These are phyloP conservation scores for Cryptococcus sp. DNA, from an alignment of 1,284 basidiomycete genomes.

Conservation along the genomic window DNA sequence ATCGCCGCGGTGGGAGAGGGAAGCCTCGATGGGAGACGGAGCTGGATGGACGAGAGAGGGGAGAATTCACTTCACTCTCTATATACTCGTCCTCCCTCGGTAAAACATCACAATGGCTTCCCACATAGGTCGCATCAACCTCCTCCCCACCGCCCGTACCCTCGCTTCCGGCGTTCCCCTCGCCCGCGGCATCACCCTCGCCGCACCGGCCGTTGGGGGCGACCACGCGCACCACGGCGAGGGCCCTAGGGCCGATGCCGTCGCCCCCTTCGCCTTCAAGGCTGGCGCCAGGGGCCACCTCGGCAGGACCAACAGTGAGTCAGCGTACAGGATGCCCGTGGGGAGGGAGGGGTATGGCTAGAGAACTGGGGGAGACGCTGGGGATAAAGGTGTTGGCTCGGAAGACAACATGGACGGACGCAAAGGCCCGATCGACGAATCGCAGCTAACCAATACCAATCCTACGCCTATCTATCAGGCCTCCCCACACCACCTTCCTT, in stretches of 20 bases:
- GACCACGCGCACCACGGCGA: conserved; percentile 62
- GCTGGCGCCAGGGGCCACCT: conserved; percentile 46
- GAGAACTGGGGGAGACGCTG: not conserved
- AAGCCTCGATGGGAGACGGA: too few relatives aligned
- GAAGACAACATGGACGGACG: not conserved
- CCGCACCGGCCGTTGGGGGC: conserved; percentile 66
- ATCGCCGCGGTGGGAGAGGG: too few relatives aligned
- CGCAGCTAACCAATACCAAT: not conserved
- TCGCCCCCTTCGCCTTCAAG: conserved; percentile 63
- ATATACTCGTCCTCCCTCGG: not conserved
- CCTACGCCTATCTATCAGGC: conserved; percentile 25
- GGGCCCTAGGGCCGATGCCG: conserved; percentile 60
- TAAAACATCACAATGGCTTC: conserved; percentile 17
- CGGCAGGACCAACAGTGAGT: conserved; percentile 67
- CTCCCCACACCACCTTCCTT: conserved; percentile 53
- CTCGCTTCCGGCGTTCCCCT: conserved; percentile 88
- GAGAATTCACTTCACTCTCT: not conserved
- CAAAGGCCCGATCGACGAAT: not conserved
- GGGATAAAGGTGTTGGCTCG: not conserved
- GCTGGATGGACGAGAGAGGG: too few relatives aligned
- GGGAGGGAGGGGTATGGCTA: not conserved
- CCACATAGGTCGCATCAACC: conserved; percentile 55
- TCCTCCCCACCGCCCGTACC: conserved; percentile 74
- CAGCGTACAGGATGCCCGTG: not conserved
- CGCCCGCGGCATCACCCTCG: conserved; percentile 89